Conservation (phyloP, 2,329 filamentous ascomycete species). For the Dothideomycetes sp. region DNA sequence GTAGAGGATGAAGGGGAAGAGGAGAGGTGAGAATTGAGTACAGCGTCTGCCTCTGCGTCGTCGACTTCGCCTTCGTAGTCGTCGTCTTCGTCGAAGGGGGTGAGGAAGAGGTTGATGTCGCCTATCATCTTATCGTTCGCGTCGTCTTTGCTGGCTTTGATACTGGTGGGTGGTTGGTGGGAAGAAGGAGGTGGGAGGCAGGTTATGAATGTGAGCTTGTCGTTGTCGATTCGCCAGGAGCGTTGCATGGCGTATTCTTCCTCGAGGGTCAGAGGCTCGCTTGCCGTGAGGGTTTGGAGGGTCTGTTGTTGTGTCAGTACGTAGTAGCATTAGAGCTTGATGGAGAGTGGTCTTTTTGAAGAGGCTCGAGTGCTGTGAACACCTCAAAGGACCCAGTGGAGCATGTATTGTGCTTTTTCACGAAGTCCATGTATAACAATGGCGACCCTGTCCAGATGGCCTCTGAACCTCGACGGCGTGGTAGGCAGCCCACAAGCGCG, state of each 20-base stretch:
- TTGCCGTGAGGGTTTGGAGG: slow-evolving; percentile 76
- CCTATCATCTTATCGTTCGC: slow-evolving; percentile 36
- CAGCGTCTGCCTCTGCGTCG: slow-evolving; percentile 10
- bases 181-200: slow-evolving; percentile 40
- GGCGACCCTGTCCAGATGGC: background rate
- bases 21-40: slow-evolving; percentile 9
- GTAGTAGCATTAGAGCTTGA: background rate
- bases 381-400: background rate
- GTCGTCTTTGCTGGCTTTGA: slow-evolving; percentile 41
- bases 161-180: slow-evolving; percentile 6
- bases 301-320: slow-evolving; percentile 33
- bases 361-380: too few relatives aligned
- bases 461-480: background rate
- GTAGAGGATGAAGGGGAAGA: background rate
- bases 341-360: background rate
- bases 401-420: background rate
- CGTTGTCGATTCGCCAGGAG: slow-evolving; percentile 70
- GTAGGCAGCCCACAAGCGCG: background rate
- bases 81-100: slow-evolving; percentile 37
- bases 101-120: slow-evolving; percentile 59
- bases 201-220: slow-evolving; percentile 89
- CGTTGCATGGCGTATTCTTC: slow-evolving; percentile 85
- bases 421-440: background rate
- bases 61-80: slow-evolving; percentile 29
- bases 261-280: slow-evolving; percentile 65